These are phyloP conservation scores for Piromyces finnis DNA, from an alignment of 192 early-diverging fungal species.

Conservation along the genomic window DNA sequence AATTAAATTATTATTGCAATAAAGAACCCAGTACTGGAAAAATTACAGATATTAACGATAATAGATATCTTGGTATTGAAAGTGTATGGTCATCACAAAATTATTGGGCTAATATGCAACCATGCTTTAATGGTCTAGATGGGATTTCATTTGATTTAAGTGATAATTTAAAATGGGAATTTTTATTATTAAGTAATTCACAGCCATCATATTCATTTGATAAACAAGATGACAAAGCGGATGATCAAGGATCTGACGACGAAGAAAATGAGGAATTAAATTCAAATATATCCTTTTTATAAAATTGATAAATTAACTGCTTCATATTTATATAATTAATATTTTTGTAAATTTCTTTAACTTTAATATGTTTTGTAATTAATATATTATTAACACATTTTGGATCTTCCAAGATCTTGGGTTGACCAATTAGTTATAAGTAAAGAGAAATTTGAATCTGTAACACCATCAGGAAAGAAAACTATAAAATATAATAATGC, in stretches of 20 bases:
- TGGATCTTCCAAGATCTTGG: constrained; percentile 37
- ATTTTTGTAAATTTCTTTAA: neutral
- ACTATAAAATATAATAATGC: constrained; percentile 19
- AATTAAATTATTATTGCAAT: too few relatives aligned
- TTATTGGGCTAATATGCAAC: constrained; percentile 48
- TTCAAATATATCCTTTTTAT: neutral
- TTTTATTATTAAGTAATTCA: constrained; percentile 30
- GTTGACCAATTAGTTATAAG: constrained; percentile 19
- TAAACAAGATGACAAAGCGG: neutral
- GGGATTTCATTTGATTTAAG: constrained; percentile 41
- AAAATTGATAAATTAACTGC: too few relatives aligned
- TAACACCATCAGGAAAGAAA: constrained; percentile 29
- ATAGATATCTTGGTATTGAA: constrained; percentile 34
- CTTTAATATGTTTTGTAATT: neutral
- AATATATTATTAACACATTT: constrained; percentile 3
- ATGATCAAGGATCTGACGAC: constrained; percentile 10
- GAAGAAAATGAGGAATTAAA: constrained; percentile 3
- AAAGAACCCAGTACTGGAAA: constrained; percentile 28
- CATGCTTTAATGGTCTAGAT: constrained; percentile 37
- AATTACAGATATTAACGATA: constrained; percentile 21
- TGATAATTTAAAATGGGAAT: constrained; percentile 45
- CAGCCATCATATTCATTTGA: constrained; percentile 9
- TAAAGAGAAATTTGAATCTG: constrained; percentile 26
- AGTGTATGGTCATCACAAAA: constrained; percentile 32
- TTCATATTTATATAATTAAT: too few relatives aligned